Evolutionary conservation across 768 basidiomycete species (phyloP).

Genomic region (Termitomyces sp.): DNA sequence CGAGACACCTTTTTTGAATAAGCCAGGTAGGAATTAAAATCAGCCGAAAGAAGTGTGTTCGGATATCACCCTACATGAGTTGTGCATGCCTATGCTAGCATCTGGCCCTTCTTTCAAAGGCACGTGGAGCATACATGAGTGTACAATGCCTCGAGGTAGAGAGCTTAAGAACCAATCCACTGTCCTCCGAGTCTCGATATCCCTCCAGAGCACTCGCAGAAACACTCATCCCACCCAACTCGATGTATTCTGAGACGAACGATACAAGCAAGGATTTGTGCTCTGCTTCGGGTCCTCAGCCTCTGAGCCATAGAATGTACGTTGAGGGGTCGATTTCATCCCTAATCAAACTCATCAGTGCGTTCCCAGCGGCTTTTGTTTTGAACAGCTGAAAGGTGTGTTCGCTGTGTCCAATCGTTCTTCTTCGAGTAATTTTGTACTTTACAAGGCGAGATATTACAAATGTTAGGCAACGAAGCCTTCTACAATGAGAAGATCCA

Average conservation of each 20-base stretch:
- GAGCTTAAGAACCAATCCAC: neutral
- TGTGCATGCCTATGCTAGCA: neutral
- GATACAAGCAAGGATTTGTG: constrained; percentile 10
- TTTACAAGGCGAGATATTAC: constrained; percentile 35
- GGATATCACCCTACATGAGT: neutral
- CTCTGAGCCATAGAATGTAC: constrained; percentile 17
- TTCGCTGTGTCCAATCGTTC: neutral
- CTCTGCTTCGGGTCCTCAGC: constrained; percentile 4
- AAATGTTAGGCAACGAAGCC: constrained; percentile 30
- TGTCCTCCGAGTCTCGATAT: neutral
- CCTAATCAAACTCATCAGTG: neutral
- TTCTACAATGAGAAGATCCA: constrained; percentile 27
- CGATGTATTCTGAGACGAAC: constrained; percentile 16
- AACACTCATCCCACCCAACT: neutral
- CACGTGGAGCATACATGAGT: neutral
- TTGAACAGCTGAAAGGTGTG: constrained; percentile 36
- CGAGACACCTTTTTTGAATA: neutral
- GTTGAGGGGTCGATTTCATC: neutral
- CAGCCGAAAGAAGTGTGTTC: neutral
- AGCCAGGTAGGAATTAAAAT: neutral
- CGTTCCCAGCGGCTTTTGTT: constrained; percentile 19
- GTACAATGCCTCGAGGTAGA: neutral
- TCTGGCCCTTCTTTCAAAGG: neutral
- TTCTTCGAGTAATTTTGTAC: neutral
- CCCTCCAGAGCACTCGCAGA: neutral